phyloP scores from a whole-genome alignment of 306 rosid genomes.

The Lithocarpus polystachyus region DNA sequence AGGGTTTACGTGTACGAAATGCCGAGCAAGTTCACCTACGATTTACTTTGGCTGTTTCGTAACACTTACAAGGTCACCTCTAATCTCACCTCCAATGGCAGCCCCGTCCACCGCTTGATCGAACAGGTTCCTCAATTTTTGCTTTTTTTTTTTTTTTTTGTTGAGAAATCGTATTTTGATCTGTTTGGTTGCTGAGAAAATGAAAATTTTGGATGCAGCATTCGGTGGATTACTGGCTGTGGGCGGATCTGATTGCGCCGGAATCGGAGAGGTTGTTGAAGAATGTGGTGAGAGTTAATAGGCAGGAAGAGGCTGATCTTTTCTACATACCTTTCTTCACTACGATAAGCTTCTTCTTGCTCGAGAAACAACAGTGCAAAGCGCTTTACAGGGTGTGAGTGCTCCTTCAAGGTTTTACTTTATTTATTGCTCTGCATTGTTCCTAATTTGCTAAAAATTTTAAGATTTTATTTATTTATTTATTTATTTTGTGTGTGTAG shows the following conservation, averaged over 20 bases:
- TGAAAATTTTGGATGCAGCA: constrained; percentile 45
- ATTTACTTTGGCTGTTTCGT: constrained; percentile 68
- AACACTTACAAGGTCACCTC: constrained; percentile 59
- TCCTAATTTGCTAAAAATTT: no score
- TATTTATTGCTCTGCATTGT: not conserved
- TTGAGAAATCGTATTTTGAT: not conserved
- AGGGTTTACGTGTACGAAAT: constrained; percentile 83
- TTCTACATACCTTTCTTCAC: constrained; percentile 96
- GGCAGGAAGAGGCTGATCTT: constrained; percentile 85
- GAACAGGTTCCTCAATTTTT: constrained; percentile 52
- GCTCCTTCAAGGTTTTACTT: constrained; percentile 46
- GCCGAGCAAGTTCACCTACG: constrained; percentile 81
- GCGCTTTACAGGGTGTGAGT: constrained; percentile 99
- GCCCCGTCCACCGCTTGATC: constrained; percentile 94
- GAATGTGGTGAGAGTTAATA: constrained; percentile 68
- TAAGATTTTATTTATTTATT: no score
- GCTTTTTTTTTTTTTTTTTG: not conserved
- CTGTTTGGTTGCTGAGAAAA: not conserved
- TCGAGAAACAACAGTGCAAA: constrained; percentile 96
- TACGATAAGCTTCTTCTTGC: constrained; percentile 85
- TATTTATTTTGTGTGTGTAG: no score
- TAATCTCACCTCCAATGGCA: constrained; percentile 91
- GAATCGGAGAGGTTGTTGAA: constrained; percentile 63
- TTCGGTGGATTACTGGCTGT: constrained; percentile 91
- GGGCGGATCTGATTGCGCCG: constrained; percentile 89